These are phyloP conservation scores for Lentinus brumalis DNA, from an alignment of 768 basidiomycete species.

Conservation along the genomic window DNA sequence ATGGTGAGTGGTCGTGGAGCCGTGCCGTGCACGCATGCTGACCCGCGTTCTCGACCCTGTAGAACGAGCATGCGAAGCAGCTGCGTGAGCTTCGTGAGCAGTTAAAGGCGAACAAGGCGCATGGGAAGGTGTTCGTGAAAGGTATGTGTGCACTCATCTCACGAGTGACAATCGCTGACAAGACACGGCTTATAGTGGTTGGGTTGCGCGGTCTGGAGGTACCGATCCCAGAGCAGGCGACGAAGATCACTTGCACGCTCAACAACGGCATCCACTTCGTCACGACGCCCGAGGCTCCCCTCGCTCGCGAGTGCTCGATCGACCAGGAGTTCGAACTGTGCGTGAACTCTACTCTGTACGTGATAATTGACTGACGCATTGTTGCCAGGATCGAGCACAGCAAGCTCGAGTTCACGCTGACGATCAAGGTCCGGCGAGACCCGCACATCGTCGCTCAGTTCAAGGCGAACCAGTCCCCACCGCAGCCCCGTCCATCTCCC, in stretches of 20 bases:
- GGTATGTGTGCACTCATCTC: conserved; percentile 45
- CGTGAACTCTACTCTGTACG: conserved; percentile 30
- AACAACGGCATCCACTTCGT: conserved; percentile 98
- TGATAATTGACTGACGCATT: not conserved
- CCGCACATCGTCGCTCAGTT: conserved; percentile 82
- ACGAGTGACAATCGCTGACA: conserved; percentile 18
- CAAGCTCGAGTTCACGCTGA: conserved; percentile 94
- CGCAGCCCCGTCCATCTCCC: conserved; percentile 35
- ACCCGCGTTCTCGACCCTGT: not conserved
- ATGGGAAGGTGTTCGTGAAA: conserved; percentile 94
- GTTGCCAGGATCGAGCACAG: conserved; percentile 78
- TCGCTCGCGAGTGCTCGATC: conserved; percentile 61
- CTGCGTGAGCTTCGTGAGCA: conserved; percentile 79
- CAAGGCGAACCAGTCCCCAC: conserved; percentile 59
- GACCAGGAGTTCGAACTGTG: conserved; percentile 93
- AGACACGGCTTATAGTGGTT: conserved; percentile 52
- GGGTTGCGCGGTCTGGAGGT: conserved; percentile 73
- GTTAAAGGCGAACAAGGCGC: conserved; percentile 76
- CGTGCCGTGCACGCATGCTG: not conserved
- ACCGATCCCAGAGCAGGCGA: conserved; percentile 77
- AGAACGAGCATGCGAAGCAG: conserved; percentile 95
- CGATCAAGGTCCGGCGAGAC: conserved; percentile 83
- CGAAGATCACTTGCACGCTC: conserved; percentile 80
- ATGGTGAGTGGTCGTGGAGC: conserved; percentile 60
- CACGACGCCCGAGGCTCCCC: conserved; percentile 77